Conservation (phyloP, 2,329 filamentous ascomycete genomes). For the Venturia oleaginea region DNA sequence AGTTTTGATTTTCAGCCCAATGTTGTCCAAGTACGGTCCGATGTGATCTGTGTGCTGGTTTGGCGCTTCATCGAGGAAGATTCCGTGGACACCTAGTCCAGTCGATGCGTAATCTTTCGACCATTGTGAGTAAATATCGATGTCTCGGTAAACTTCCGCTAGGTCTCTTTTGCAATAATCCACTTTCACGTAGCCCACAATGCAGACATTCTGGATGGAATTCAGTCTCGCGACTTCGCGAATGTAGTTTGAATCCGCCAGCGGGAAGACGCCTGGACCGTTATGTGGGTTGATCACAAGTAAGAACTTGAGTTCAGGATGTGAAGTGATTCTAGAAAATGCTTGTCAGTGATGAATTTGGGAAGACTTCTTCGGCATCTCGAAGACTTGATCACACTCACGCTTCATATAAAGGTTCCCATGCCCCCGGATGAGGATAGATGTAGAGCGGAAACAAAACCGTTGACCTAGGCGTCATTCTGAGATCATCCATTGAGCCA, state of each 20-base stretch:
- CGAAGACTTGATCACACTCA: not conserved
- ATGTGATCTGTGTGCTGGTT: not conserved
- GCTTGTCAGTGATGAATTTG: not conserved
- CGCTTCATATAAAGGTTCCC: constrained; percentile 3
- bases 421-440: constrained; percentile 3
- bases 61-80: constrained; percentile 10
- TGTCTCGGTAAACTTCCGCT: not conserved
- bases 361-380: not conserved
- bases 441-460: constrained; percentile 7
- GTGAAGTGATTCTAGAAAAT: not conserved
- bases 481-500: not conserved
- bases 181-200: constrained; percentile 3
- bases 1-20: not conserved
- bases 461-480: not conserved
- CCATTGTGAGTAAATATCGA: not conserved
- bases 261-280: constrained; percentile 1
- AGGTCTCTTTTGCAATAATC: constrained; percentile 2
- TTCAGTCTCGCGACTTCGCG: not conserved
- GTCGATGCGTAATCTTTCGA: not conserved
- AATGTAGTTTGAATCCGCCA: not conserved
- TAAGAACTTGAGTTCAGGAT: not conserved
- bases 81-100: constrained; percentile 6
- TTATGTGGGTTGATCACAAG: constrained; percentile 11
- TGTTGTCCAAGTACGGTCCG: not conserved
- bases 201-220: not conserved